Conservation (phyloP, 2,329 filamentous ascomycete genomes). For the Alternaria ventricosa region DNA sequence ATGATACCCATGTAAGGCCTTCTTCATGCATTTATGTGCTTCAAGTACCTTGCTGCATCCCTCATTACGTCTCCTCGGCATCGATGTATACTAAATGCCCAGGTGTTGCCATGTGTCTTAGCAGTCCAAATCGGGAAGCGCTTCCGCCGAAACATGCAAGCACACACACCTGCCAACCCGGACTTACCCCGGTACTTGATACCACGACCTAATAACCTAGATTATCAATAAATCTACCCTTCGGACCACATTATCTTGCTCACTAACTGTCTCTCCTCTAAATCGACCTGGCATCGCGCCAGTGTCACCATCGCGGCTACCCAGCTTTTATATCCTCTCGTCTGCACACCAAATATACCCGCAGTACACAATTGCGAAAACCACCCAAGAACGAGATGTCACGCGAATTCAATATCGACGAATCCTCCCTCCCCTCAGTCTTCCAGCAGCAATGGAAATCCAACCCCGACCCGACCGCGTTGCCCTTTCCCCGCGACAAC, state of each 20-base stretch:
- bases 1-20: constrained; percentile 8
- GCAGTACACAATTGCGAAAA: neutral
- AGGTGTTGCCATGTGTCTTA: neutral
- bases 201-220: neutral
- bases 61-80: neutral
- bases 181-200: neutral
- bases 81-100: neutral
- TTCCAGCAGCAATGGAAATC: constrained; percentile 40
- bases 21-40: neutral
- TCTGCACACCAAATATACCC: neutral
- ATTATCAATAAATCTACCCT: neutral
- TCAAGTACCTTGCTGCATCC: neutral
- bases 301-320: neutral
- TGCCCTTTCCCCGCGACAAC: constrained; percentile 43
- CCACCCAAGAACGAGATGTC: constrained; percentile 16
- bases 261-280: neutral
- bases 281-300: too few species aligned
- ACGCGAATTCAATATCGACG: constrained; percentile 20
- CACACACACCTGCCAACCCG: neutral
- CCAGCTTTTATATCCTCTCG: neutral
- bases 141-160: neutral
- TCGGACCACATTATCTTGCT: too few species aligned
- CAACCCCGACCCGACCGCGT: constrained; percentile 41
- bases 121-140: constrained; percentile 2
- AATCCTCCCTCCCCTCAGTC: constrained; percentile 34